Evolutionary conservation across 352 stramenopile genomes (phyloP), one percentile per base, ranked within the genome.

Genomic region (Pythium insidiosum): DNA sequence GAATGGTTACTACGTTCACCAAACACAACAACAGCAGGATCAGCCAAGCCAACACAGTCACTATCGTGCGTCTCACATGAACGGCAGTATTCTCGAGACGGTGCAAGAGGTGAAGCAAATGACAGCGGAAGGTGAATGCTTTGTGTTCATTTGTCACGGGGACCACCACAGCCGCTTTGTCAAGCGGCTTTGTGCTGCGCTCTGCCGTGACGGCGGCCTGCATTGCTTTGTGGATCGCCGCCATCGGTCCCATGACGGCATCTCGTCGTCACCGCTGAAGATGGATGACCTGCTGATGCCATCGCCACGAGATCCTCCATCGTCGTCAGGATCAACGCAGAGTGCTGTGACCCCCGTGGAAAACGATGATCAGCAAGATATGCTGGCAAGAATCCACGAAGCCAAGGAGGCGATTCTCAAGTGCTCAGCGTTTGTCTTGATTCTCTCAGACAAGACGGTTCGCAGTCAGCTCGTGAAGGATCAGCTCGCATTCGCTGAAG

Each of bases 91-190:
- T 19, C 50, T 88, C 11, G 76, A 84, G 43, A 63, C 68, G 4
- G 70, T 74, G 23, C 49, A 83, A 22, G 68, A 84, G 30, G 40
- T 82, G 1, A 70, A 66, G 40, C 68, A 58, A 1, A 64, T 69
- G 6, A 72, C 73, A 12, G 66, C 72, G 1, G 68, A 63, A 7
- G 75, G 77, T 1, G 64, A 84, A 31, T 73, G 87, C 33, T 92
- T 88, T 42, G 75, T 92, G 4, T 93, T 90, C 40, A 88, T 93
- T 26, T 79, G 66, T n/a, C 77, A 90, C 38, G 80, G 74, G 16
- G 75, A 93, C 34, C 67, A 69, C 23, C 77, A 93, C 43, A 61
- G 61, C n/a, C 63, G 50, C 13, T 90, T 93, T 54, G 77, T 88
- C 5, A 57, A 59, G 28, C 79, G 84, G 18, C 47, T 92, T 21